Evolutionary conservation across 1,284 basidiomycete genomes (phyloP).

Genomic region (Malassezia dermatis): DNA sequence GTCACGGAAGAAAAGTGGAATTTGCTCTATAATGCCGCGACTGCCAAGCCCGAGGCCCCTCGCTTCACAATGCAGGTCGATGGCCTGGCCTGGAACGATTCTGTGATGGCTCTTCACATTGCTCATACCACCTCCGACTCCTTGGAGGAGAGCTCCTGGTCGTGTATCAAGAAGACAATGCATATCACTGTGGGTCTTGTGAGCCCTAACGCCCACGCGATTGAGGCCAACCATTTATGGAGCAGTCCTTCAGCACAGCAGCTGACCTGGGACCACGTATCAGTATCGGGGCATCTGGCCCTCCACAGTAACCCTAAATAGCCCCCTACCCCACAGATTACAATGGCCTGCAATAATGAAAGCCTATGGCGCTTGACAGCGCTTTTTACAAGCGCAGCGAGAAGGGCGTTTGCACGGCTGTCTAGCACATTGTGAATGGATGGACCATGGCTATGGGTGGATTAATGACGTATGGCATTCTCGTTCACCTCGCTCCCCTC

Average conservation of each 20-base stretch:
- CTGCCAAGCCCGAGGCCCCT: slow-evolving; percentile 50
- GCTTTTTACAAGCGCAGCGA: slow-evolving; percentile 33
- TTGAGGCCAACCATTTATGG: slow-evolving; percentile 57
- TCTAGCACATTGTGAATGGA: slow-evolving; percentile 39
- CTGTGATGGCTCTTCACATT: slow-evolving; percentile 60
- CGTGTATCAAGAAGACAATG: background rate
- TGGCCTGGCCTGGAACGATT: slow-evolving; percentile 62
- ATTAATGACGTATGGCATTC: slow-evolving; percentile 32
- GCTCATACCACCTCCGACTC: background rate
- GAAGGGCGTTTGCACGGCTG: slow-evolving; percentile 24
- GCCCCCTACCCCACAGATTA: background rate
- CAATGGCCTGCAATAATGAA: background rate
- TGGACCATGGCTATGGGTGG: slow-evolving; percentile 37
- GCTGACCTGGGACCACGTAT: background rate
- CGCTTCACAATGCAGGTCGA: slow-evolving; percentile 17
- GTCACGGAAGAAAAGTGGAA: slow-evolving; percentile 30
- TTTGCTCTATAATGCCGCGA: slow-evolving; percentile 19
- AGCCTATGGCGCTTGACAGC: slow-evolving; percentile 9
- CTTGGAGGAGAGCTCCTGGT: background rate
- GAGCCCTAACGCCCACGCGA: slow-evolving; percentile 55
- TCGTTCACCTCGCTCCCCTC: slow-evolving; percentile 17
- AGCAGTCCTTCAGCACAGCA: background rate
- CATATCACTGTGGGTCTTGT: slow-evolving; percentile 83
- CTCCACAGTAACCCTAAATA: slow-evolving; percentile 15
- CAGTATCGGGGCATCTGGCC: background rate